Evolutionary conservation across 768 basidiomycete species (phyloP).

Genomic region (Collybia sordida): DNA sequence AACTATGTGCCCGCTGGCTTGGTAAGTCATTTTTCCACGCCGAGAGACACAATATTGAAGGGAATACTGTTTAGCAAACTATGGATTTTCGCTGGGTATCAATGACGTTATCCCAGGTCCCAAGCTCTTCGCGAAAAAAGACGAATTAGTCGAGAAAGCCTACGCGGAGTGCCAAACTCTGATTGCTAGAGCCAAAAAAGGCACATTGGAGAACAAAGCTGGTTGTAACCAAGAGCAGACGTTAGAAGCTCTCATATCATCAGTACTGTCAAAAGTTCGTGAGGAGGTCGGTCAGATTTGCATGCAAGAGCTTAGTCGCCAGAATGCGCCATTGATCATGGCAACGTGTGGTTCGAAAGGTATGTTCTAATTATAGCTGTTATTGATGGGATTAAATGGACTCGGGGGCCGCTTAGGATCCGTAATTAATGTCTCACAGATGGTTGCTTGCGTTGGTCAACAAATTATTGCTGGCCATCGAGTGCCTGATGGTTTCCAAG

Average conservation of each 20-base stretch:
- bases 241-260: conserved; percentile 93
- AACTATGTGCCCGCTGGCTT: conserved; percentile 92
- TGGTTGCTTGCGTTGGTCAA: conserved; percentile 99
- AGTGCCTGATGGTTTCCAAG: conserved; percentile 98
- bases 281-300: conserved; percentile 96
- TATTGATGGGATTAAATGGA: neutral
- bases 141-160: conserved; percentile 81
- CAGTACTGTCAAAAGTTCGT: conserved; percentile 91
- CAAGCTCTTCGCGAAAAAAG: conserved; percentile 76
- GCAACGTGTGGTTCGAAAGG: conserved; percentile 99
- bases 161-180: conserved; percentile 85
- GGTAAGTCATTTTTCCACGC: conserved; percentile 43
- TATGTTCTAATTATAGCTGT: conserved; percentile 24
- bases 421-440: conserved; percentile 98
- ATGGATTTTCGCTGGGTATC: conserved; percentile 96
- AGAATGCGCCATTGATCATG: conserved; percentile 98
- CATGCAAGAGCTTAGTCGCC: conserved; percentile 96
- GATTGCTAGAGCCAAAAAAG: conserved; percentile 88
- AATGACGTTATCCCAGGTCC: conserved; percentile 98
- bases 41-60: conserved; percentile 1
- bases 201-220: conserved; percentile 93
- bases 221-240: conserved; percentile 98
- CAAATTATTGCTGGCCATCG: conserved; percentile 98
- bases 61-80: conserved; percentile 68
- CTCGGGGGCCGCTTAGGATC: conserved; percentile 54